Conservation (phyloP, 805 yeast genomes). For the Metschnikowia rubicola region DNA sequence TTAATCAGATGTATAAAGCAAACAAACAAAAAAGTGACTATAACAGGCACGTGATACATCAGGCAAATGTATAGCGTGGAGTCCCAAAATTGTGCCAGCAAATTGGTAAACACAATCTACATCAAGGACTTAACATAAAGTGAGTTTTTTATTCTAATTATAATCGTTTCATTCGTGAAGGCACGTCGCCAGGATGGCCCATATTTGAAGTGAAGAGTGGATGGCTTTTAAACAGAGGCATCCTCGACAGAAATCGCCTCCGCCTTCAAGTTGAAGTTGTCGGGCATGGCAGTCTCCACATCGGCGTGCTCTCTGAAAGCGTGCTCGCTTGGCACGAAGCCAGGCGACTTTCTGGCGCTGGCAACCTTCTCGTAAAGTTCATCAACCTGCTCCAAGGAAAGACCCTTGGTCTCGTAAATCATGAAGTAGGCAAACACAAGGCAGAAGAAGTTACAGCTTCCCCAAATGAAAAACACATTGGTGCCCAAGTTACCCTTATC, state of each 20-base stretch:
- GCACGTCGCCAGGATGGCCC: too few relatives aligned
- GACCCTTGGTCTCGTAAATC: constrained; percentile 41
- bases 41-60: too few relatives aligned
- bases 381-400: constrained; percentile 41
- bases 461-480: constrained; percentile 43
- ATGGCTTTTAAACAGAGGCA: constrained; percentile 20
- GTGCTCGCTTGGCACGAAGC: constrained; percentile 32
- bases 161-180: too few relatives aligned
- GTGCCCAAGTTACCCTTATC: constrained; percentile 40
- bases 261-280: constrained; percentile 21
- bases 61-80: too few relatives aligned
- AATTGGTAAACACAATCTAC: too few relatives aligned
- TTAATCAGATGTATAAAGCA: too few relatives aligned
- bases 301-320: constrained; percentile 30
- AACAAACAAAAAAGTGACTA: too few relatives aligned
- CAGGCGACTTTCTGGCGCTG: constrained; percentile 32
- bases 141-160: too few relatives aligned
- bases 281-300: constrained; percentile 9
- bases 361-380: constrained; percentile 34
- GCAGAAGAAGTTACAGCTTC: constrained; percentile 37
- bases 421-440: constrained; percentile 29
- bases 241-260: constrained; percentile 27
- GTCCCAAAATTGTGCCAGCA: too few relatives aligned
- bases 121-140: too few relatives aligned
- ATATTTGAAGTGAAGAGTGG: neutral